These are phyloP conservation scores for Entomortierella lignicola DNA, from an alignment of 192 early-diverging fungal species.

Conservation along the genomic window DNA sequence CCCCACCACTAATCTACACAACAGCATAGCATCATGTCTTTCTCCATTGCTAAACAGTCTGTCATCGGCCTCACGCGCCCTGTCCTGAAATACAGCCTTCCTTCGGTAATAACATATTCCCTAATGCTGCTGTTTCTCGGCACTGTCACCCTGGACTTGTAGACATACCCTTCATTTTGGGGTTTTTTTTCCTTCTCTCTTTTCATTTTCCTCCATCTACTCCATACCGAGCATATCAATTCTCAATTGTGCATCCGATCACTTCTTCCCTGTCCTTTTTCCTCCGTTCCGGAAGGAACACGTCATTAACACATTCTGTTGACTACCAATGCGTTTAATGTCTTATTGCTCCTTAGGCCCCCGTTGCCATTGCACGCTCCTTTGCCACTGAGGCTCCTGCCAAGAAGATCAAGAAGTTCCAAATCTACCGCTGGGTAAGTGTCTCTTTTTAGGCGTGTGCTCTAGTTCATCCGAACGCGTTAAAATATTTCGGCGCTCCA, in stretches of 20 bases:
- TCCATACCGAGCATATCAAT: not conserved
- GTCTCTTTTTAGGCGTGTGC: not conserved
- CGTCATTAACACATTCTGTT: slow-evolving; percentile 24
- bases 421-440: slow-evolving; percentile 96
- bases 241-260: not conserved
- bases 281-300: slow-evolving; percentile 25
- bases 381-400: slow-evolving; percentile 59
- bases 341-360: slow-evolving; percentile 17
- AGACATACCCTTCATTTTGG: too few relatives aligned
- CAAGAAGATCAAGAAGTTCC: slow-evolving; percentile 82
- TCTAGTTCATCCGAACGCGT: not conserved
- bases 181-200: not conserved
- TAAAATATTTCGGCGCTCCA: slow-evolving; percentile 8
- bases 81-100: slow-evolving; percentile 48
- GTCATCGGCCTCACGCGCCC: slow-evolving; percentile 49
- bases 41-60: slow-evolving; percentile 46
- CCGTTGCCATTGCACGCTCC: slow-evolving; percentile 54
- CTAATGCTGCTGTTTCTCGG: not conserved
- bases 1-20: not conserved
- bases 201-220: not conserved
- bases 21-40: slow-evolving; percentile 24
- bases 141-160: not conserved
- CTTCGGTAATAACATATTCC: slow-evolving; percentile 28
- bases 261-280: not conserved
- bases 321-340: slow-evolving; percentile 16